These are phyloP conservation scores for Yamadazyma jaroonii DNA, from an alignment of 1,139 yeast genomes.

Conservation along the genomic window DNA sequence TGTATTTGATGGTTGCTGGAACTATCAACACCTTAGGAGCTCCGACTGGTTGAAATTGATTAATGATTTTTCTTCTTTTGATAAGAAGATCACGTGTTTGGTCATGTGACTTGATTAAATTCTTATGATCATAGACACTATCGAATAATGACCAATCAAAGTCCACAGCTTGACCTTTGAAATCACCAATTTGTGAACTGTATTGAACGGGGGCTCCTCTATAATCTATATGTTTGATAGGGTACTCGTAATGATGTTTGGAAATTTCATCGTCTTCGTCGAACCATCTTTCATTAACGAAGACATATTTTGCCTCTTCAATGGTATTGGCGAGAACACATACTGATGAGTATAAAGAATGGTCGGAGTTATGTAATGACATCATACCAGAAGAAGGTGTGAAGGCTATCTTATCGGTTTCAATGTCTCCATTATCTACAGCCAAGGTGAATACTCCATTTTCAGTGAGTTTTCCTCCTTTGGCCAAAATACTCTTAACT, in stretches of 20 bases:
- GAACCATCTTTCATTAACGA: conserved; percentile 9
- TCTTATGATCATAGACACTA: conserved; percentile 4
- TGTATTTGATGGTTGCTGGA: background rate
- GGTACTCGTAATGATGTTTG: conserved; percentile 9
- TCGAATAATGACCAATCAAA: conserved; percentile 10
- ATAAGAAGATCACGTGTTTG: conserved; percentile 2
- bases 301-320: conserved; percentile 5
- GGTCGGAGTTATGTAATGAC: conserved; percentile 7
- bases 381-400: conserved; percentile 12
- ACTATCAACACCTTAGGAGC: conserved; percentile 11
- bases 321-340: conserved; percentile 4
- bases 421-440: conserved; percentile 5
- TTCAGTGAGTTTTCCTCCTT: conserved; percentile 5
- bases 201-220: conserved; percentile 9
- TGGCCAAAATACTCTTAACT: conserved; percentile 4
- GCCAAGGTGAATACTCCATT: conserved; percentile 5
- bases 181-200: background rate
- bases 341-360: conserved; percentile 9
- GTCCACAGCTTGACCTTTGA: conserved; percentile 2
- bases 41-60: conserved; percentile 9
- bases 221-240: conserved; percentile 13
- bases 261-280: conserved; percentile 11
- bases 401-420: conserved; percentile 3
- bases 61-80: conserved; percentile 5
- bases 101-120: conserved; percentile 4